Base-by-base conservation (phyloP, 2,329 filamentous ascomycete genomes). In the Colletotrichum limetticola region DNA sequence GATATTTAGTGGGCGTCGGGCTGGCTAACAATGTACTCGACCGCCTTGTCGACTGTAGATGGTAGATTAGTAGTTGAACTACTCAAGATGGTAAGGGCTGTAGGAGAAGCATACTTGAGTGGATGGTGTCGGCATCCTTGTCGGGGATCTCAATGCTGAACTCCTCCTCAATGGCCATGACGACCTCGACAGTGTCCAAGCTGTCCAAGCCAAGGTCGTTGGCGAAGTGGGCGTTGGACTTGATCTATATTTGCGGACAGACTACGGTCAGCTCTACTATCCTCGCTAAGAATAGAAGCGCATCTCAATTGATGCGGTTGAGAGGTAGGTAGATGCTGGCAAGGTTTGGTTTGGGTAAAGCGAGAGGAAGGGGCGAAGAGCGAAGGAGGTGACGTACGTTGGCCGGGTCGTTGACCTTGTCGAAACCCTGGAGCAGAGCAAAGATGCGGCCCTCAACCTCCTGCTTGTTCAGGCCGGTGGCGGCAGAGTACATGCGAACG, bases 101-200 rank as follows among this genome's bases (percentile, higher is more conserved):
- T 19, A 24, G 19, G 3, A 35, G 24, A 30, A 30, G 86, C 94
- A 78, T 93, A 97, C 95, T 92, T 81, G 95, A 97, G 90, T 97
- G 95, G 85, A 98, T 97, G 77, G 90, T 89, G 85, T 98, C 95
- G 78, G 95, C 95, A 82, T 98, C 95, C 91, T 98, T 98, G 87
- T 98, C 95, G 78, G 95, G 95, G 80, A 98, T 98, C 90, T 98
- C 95, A 84, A 98, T 97, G 93, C 95, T 91, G 82, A 92, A 91
- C 80, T 92, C 88, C 92, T 99, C 97, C 91, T 99, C 97, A 86
- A 99, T 98, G 77, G 97, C 97, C 97, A 99, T 99, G 80, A 99
- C 97, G 78, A 99, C 97, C 90, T 99, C 97, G 76, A 99, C 97
- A 76, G 97, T 98, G 85, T 99, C 97, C 85, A 99, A 91, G 86